Conservation (phyloP, 208 protist genomes). For the Phytomonas francai region DNA sequence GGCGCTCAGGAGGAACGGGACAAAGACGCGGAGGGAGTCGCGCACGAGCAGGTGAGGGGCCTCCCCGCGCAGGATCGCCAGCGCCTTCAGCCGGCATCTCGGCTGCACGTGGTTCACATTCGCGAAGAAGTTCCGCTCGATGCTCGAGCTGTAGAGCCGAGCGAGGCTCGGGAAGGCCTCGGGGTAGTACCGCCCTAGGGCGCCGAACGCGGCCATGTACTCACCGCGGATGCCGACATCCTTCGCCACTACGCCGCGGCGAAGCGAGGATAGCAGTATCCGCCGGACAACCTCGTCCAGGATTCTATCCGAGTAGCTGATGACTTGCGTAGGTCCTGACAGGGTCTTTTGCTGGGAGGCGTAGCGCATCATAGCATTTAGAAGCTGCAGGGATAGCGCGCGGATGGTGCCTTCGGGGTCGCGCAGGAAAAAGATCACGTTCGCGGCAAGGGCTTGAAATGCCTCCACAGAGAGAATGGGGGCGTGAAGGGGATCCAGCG, state of each 20-base stretch:
- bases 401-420: conserved; percentile 77
- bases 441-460: conserved; percentile 46
- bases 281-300: conserved; percentile 64
- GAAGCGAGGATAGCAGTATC: conserved; percentile 66
- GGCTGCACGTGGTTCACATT: conserved; percentile 83
- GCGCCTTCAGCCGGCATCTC: conserved; percentile 70
- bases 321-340: background rate
- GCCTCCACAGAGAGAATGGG: conserved; percentile 57
- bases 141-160: conserved; percentile 61
- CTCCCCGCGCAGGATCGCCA: conserved; percentile 50
- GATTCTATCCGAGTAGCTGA: conserved; percentile 19
- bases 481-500: conserved; percentile 29
- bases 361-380: conserved; percentile 78
- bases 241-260: conserved; percentile 69
- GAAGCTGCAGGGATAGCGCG: conserved; percentile 44
- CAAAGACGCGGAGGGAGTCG: conserved; percentile 79
- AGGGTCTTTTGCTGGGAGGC: conserved; percentile 5
- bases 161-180: conserved; percentile 63
- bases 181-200: conserved; percentile 53
- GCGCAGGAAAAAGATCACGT: conserved; percentile 80
- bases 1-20: conserved; percentile 75
- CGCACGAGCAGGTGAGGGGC: conserved; percentile 48
- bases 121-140: conserved; percentile 72
- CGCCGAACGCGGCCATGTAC: conserved; percentile 69
- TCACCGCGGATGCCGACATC: conserved; percentile 65